Conservation (phyloP, 257 asterid species). For the Solanum paucissectum region DNA sequence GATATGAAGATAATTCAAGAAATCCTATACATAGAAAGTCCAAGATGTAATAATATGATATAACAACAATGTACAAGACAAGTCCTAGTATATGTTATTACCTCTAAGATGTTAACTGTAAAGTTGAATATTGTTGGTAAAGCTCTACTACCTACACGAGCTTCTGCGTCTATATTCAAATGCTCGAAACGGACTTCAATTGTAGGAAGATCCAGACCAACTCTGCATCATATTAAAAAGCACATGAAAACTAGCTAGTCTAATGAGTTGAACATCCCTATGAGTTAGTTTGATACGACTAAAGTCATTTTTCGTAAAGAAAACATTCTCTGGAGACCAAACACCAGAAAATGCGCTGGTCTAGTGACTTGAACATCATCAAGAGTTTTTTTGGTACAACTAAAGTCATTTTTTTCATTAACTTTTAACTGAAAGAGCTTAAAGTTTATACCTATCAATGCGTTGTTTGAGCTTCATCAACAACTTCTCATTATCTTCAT, state of each 20-base stretch:
- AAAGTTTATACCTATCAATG: constrained; percentile 37
- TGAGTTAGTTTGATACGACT: not conserved
- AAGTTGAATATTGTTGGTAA: constrained; percentile 71
- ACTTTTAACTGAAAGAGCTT: not conserved
- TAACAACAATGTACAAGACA: not conserved
- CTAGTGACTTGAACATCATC: too few species aligned
- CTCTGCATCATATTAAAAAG: constrained; percentile 19
- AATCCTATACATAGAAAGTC: constrained; percentile 26
- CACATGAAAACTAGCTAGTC: not conserved
- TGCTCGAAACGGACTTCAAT: constrained; percentile 80
- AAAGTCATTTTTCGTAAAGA: too few species aligned
- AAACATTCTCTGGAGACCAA: too few species aligned
- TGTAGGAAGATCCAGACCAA: constrained; percentile 68
- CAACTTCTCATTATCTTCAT: constrained; percentile 76
- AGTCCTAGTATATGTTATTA: constrained; percentile 10
- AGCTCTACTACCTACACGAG: constrained; percentile 76
- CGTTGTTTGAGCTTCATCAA: constrained; percentile 55
- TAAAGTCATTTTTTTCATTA: not conserved
- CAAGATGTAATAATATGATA: not conserved
- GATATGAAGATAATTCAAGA: constrained; percentile 43
- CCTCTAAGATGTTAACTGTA: constrained; percentile 63
- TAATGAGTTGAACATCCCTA: not conserved
- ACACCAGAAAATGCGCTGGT: not conserved
- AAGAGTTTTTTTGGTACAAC: not conserved
- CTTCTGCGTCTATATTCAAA: constrained; percentile 66